Percentiles rank a stretch among this genome's conserved stretches.
These are phyloP conservation scores for Candida sithepensis DNA, from an alignment of 805 yeast species.

Conservation along the genomic window DNA sequence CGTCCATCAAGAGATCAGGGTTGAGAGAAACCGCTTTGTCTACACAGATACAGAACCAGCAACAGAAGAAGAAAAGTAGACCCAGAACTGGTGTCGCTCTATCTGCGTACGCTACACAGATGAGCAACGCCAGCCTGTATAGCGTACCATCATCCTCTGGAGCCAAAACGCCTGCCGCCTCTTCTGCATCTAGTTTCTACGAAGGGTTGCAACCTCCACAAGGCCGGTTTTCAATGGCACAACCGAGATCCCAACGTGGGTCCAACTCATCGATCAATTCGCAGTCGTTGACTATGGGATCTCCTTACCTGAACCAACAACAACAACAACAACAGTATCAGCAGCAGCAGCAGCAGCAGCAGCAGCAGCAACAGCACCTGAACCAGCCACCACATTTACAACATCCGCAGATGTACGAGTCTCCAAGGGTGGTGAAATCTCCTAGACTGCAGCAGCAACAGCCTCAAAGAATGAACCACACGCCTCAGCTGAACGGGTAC, in stretches of 20 bases:
- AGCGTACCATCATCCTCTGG: slow-evolving; percentile 7
- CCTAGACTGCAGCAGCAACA: background rate
- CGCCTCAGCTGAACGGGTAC: background rate
- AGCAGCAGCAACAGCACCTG: slow-evolving; percentile 4
- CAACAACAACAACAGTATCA: background rate
- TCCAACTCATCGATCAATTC: slow-evolving; percentile 4
- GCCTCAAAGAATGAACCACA: background rate
- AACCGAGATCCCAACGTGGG: slow-evolving; percentile 4
- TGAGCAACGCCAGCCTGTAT: slow-evolving; percentile 7
- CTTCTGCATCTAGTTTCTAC: background rate
- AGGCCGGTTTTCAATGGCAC: slow-evolving; percentile 6
- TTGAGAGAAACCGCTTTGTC: slow-evolving; percentile 28
- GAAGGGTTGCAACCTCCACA: slow-evolving; percentile 6
- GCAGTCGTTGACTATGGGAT: background rate
- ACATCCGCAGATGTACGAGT: background rate
- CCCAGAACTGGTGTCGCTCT: slow-evolving; percentile 19
- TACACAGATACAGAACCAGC: slow-evolving; percentile 23
- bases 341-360: slow-evolving; percentile 4
- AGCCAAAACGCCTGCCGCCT: background rate
- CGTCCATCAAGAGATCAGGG: slow-evolving; percentile 28
- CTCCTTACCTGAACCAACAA: slow-evolving; percentile 5
- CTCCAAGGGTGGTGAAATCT: background rate
- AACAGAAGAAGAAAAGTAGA: slow-evolving; percentile 25
- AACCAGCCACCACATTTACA: too few species aligned
- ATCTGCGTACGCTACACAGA: background rate